These are phyloP conservation scores for Candida incommunis DNA, from an alignment of 805 yeast genomes.

Conservation along the genomic window DNA sequence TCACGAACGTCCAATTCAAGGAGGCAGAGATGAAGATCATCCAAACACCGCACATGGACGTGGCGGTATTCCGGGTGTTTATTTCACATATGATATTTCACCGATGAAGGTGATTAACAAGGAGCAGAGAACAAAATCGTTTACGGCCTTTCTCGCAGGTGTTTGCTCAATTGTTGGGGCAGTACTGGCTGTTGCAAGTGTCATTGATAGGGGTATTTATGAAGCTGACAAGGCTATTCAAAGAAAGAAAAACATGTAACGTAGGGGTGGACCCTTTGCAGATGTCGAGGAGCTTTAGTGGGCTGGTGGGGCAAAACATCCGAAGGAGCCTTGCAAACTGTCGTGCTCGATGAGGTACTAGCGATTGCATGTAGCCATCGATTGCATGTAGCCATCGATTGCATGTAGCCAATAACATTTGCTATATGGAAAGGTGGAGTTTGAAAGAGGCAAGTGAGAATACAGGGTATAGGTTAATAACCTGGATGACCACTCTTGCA, in stretches of 20 bases:
- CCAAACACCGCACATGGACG: constrained; percentile 55
- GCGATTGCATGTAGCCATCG: too few species aligned
- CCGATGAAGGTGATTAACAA: constrained; percentile 83
- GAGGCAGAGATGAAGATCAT: constrained; percentile 88
- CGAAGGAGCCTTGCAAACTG: too few species aligned
- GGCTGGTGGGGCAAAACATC: too few species aligned
- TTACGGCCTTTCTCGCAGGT: constrained; percentile 72
- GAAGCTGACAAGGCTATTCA: constrained; percentile 70
- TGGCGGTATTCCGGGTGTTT: constrained; percentile 88
- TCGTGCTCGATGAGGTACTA: too few species aligned
- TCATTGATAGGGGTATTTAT: constrained; percentile 76
- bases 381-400: too few species aligned
- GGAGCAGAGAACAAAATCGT: constrained; percentile 49
- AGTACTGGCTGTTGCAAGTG: constrained; percentile 80
- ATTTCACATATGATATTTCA: constrained; percentile 78
- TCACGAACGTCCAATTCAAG: constrained; percentile 72
- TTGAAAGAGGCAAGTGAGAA: too few species aligned
- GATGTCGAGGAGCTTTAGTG: too few species aligned
- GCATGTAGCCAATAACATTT: too few species aligned
- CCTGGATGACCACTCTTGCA: too few species aligned
- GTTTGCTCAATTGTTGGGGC: constrained; percentile 88
- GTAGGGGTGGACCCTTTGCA: too few species aligned
- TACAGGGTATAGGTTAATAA: too few species aligned
- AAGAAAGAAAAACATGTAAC: constrained; percentile 40
- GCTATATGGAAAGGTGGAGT: too few species aligned